A percentile compares a stretch with the other conserved stretches of the same genome.
These are phyloP conservation scores for Lepraria neglecta DNA, from an alignment of 495 filamentous ascomycete genomes.

Conservation along the genomic window DNA sequence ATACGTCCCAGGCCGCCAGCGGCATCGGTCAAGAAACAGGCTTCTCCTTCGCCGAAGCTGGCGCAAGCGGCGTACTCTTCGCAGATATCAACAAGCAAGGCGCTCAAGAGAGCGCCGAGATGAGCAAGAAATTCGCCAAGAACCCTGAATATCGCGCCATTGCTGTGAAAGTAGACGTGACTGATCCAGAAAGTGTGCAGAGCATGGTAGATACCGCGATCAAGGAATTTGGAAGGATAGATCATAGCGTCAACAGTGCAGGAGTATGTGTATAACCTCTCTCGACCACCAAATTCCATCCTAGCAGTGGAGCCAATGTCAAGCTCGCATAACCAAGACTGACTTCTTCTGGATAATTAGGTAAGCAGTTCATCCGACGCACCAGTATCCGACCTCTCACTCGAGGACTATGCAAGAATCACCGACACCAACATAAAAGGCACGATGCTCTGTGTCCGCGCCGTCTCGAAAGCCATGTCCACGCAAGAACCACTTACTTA, in stretches of 20 bases:
- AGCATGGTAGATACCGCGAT: conserved; percentile 29
- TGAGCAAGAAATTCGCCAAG: conserved; percentile 28
- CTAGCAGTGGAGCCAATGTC: conserved; percentile 4
- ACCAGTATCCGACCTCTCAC: no score
- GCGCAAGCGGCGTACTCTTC: conserved; percentile 33
- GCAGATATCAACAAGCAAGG: conserved; percentile 35
- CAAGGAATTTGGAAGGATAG: conserved; percentile 33
- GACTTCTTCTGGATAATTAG: no score
- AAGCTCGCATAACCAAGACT: not conserved
- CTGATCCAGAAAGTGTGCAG: conserved; percentile 30
- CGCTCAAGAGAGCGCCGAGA: conserved; percentile 27
- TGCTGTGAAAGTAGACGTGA: conserved; percentile 33
- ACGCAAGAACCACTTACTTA: conserved; percentile 5
- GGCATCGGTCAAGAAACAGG: conserved; percentile 36
- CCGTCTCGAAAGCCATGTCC: conserved; percentile 10
- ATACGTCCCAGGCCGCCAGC: conserved; percentile 5
- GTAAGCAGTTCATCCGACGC: no score
- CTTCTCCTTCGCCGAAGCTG: conserved; percentile 33
- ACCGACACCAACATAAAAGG: conserved; percentile 10
- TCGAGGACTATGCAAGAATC: no score
- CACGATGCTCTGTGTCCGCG: conserved; percentile 10
- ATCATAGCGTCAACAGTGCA: conserved; percentile 37
- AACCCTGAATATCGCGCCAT: conserved; percentile 30
- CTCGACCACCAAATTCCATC: not conserved
- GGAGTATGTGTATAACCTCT: conserved; percentile 27